These are phyloP conservation scores for Myxozyma neotropica DNA, from an alignment of 805 yeast species.

Conservation along the genomic window DNA sequence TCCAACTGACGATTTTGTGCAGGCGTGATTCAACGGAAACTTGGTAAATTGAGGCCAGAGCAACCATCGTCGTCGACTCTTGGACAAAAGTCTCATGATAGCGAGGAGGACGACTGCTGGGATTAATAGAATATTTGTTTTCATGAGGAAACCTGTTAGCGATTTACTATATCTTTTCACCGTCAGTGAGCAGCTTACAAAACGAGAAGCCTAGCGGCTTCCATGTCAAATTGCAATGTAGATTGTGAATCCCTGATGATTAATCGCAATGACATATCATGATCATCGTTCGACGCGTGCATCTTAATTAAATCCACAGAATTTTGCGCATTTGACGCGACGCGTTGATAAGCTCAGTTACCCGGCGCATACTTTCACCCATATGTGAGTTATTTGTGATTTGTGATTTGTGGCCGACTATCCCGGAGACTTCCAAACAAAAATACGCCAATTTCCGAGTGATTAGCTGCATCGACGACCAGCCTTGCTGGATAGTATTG, in stretches of 20 bases:
- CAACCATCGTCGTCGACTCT: neutral
- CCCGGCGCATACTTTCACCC: neutral
- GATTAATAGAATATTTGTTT: conserved; percentile 5
- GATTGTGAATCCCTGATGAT: too few species aligned
- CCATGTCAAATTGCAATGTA: too few species aligned
- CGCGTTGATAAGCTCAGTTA: neutral
- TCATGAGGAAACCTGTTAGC: too few species aligned
- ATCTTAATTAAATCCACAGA: neutral
- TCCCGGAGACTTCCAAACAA: neutral
- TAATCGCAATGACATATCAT: too few species aligned
- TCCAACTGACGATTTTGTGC: neutral
- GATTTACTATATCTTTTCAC: too few species aligned
- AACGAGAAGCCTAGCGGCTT: too few species aligned
- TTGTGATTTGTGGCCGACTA: neutral
- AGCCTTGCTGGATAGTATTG: too few species aligned
- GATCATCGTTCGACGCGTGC: too few species aligned
- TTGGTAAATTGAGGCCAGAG: conserved; percentile 18
- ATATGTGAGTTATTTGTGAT: neutral
- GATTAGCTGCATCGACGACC: too few species aligned
- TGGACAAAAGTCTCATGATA: neutral
- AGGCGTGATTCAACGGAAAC: conserved; percentile 24
- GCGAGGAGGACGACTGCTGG: conserved; percentile 26
- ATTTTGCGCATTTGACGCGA: neutral
- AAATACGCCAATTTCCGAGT: too few species aligned
- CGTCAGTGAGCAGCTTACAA: too few species aligned